Conservation (phyloP, 2,329 filamentous ascomycete genomes). For the Penicillium oxalicum region DNA sequence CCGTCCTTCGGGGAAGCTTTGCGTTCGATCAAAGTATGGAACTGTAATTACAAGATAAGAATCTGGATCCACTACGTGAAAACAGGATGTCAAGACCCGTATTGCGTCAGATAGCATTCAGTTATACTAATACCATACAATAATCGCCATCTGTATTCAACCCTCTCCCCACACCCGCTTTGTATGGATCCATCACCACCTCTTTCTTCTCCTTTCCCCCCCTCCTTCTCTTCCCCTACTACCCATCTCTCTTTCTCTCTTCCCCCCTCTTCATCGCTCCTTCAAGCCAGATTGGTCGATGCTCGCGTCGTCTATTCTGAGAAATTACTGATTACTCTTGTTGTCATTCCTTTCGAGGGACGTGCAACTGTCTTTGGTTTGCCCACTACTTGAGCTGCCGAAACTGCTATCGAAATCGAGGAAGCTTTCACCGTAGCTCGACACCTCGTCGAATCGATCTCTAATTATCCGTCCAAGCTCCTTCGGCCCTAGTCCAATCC, state of each 20-base stretch:
- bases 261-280: slow-evolving; percentile 40
- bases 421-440: background rate
- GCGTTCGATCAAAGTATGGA: slow-evolving; percentile 1
- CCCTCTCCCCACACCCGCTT: slow-evolving; percentile 21
- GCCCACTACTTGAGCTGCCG: slow-evolving; percentile 12
- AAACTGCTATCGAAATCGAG: slow-evolving; percentile 9
- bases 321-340: slow-evolving; percentile 17
- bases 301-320: slow-evolving; percentile 26
- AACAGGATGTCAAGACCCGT: too few relatives aligned
- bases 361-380: slow-evolving; percentile 10
- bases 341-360: slow-evolving; percentile 26
- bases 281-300: slow-evolving; percentile 34
- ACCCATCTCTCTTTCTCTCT: slow-evolving; percentile 23
- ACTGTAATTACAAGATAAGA: slow-evolving; percentile 4
- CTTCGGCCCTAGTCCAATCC: slow-evolving; percentile 6
- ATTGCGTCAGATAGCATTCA: too few relatives aligned
- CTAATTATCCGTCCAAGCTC: slow-evolving; percentile 1
- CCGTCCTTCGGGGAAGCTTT: slow-evolving; percentile 8
- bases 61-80: too few relatives aligned
- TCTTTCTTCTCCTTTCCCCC: slow-evolving; percentile 19
- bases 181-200: slow-evolving; percentile 24
- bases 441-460: background rate
- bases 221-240: slow-evolving; percentile 15
- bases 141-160: slow-evolving; percentile 1
- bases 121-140: background rate